A percentile compares a stretch with the other conserved stretches of the same genome.
Conservation (phyloP, 1,284 basidiomycete species). For the Trametes polyzona region DNA sequence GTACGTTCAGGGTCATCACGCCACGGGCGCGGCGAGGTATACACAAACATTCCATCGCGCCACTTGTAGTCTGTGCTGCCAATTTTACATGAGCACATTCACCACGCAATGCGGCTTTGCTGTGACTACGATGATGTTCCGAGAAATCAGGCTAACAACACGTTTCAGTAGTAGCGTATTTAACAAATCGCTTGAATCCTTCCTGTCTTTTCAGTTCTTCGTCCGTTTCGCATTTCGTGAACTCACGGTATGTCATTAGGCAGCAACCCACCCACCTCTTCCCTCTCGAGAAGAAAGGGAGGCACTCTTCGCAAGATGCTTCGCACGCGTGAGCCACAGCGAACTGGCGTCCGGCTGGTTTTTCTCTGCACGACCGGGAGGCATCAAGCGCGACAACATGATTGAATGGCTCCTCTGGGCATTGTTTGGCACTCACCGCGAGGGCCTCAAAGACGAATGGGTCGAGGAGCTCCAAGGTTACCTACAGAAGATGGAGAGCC, state of each 20-base stretch:
- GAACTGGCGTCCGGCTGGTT: conserved; percentile 61
- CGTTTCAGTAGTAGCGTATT: no score
- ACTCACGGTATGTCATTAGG: conserved; percentile 32
- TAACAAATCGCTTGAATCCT: no score
- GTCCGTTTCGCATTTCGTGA: no score
- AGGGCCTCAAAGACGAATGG: conserved; percentile 43
- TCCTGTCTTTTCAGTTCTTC: no score
- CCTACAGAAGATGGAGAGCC: conserved; percentile 40
- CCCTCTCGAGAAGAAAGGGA: conserved; percentile 48
- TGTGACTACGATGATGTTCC: no score
- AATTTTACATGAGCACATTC: no score
- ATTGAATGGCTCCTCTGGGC: conserved; percentile 71
- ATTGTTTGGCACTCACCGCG: conserved; percentile 47
- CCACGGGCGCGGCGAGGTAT: no score
- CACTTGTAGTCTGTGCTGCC: no score
- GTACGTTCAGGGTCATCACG: background rate
- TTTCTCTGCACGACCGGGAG: conserved; percentile 31
- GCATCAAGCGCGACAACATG: conserved; percentile 51
- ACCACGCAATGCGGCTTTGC: no score
- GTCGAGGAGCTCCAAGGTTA: conserved; percentile 53
- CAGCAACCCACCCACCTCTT: conserved; percentile 44
- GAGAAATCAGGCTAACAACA: no score
- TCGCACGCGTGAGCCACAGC: conserved; percentile 33
- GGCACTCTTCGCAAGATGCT: conserved; percentile 54
- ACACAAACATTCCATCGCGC: no score